Evolutionary conservation across 2,329 filamentous ascomycete species (phyloP).

Genomic region (Exophiala dermatitidis): DNA sequence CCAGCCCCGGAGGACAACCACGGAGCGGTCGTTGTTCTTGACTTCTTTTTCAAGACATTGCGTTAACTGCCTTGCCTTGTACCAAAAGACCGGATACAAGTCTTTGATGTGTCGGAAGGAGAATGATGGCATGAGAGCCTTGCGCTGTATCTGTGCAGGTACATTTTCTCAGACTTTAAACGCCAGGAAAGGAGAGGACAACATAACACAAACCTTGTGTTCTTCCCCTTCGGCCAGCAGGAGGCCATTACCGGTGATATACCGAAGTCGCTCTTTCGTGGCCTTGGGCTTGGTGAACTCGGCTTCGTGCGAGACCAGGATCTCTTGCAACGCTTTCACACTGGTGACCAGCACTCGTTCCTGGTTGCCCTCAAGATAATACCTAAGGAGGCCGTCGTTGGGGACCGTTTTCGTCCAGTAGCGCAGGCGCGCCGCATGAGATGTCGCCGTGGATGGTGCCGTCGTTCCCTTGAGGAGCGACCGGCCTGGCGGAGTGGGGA

Average conservation of each 20-base stretch:
- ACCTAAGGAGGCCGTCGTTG: conserved; percentile 62
- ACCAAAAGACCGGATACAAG: conserved; percentile 76
- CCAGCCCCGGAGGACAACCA: conserved; percentile 48
- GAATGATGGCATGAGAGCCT: conserved; percentile 73
- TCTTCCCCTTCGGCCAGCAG: conserved; percentile 83
- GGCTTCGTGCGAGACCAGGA: conserved; percentile 58
- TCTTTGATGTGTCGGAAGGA: conserved; percentile 75
- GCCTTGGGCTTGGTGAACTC: conserved; percentile 53
- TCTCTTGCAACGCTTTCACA: conserved; percentile 59
- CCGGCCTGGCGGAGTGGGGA: not conserved
- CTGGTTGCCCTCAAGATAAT: conserved; percentile 45
- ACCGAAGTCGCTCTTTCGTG: conserved; percentile 36
- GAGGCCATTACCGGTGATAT: conserved; percentile 36
- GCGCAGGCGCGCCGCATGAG: not conserved
- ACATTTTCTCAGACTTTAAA: not conserved
- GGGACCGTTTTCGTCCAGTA: conserved; percentile 38
- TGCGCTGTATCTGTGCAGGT: conserved; percentile 49
- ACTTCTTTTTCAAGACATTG: conserved; percentile 47
- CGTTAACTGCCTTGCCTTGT: conserved; percentile 63
- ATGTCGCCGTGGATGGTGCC: not conserved
- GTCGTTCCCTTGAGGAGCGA: not conserved
- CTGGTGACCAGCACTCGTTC: conserved; percentile 46
- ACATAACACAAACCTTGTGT: conserved; percentile 51
- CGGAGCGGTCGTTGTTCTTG: conserved; percentile 32
- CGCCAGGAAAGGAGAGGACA: not conserved